Conservation (phyloP, 1,284 basidiomycete species). For the Pascua sp. region DNA sequence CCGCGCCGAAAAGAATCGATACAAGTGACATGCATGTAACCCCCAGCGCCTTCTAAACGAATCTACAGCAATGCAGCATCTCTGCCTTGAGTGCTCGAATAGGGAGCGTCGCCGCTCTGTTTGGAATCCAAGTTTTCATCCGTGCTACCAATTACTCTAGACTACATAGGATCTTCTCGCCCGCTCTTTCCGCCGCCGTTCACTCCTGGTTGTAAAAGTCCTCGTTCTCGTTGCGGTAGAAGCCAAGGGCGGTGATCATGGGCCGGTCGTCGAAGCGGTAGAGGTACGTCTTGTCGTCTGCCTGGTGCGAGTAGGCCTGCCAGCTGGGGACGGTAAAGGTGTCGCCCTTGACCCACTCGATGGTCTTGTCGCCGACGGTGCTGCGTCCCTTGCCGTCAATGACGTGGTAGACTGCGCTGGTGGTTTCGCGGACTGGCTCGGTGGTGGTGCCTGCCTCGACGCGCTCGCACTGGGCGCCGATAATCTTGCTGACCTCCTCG, state of each 20-base stretch:
- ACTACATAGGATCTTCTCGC: too few relatives aligned
- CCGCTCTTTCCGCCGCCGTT: too few relatives aligned
- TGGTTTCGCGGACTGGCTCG: conserved; percentile 13
- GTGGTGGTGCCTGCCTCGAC: conserved; percentile 11
- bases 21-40: too few relatives aligned
- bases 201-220: conserved; percentile 16
- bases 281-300: conserved; percentile 13
- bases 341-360: conserved; percentile 23
- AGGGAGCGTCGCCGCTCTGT: too few relatives aligned
- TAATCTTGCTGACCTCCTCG: conserved; percentile 18
- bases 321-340: conserved; percentile 23
- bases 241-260: conserved; percentile 18
- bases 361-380: conserved; percentile 14
- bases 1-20: too few relatives aligned
- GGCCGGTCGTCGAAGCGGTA: conserved; percentile 26
- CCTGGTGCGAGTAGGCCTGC: conserved; percentile 17
- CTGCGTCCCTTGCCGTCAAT: conserved; percentile 19
- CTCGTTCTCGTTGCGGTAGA: conserved; percentile 22
- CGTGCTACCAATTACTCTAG: too few relatives aligned
- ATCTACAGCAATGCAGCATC: too few relatives aligned
- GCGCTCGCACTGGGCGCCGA: conserved; percentile 25
- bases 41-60: too few relatives aligned
- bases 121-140: too few relatives aligned
- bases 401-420: conserved; percentile 20
- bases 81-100: too few relatives aligned